Conservation (phyloP, 2,329 filamentous ascomycete genomes). For the Aspergillus amoenus region DNA sequence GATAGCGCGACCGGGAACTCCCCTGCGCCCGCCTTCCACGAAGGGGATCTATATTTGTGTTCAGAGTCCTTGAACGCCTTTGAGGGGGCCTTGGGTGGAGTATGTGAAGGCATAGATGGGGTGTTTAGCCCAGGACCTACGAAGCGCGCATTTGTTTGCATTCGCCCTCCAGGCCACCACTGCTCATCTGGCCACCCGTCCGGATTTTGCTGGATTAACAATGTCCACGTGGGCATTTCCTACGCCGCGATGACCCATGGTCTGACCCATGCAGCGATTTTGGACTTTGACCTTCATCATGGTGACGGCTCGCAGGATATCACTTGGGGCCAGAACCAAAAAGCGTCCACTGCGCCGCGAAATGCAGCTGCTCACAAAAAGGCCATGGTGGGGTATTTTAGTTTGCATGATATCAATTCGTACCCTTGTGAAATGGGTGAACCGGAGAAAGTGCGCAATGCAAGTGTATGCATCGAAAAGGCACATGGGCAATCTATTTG, state of each 20-base stretch:
- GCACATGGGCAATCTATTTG: conserved; percentile 92
- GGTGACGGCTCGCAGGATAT: conserved; percentile 96
- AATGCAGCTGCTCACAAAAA: conserved; percentile 77
- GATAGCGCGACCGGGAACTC: conserved; percentile 39
- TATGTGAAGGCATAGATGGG: conserved; percentile 87
- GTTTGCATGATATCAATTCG: conserved; percentile 96
- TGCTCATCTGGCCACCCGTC: conserved; percentile 87
- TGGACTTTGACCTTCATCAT: conserved; percentile 90
- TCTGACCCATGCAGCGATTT: conserved; percentile 88
- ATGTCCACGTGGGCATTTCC: conserved; percentile 94
- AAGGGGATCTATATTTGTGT: conserved; percentile 89
- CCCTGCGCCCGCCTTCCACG: conserved; percentile 63
- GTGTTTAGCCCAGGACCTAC: conserved; percentile 69
- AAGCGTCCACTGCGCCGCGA: conserved; percentile 62
- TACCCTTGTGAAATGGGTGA: conserved; percentile 97
- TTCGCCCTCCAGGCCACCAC: conserved; percentile 92
- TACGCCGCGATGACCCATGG: conserved; percentile 81
- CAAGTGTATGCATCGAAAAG: conserved; percentile 90
- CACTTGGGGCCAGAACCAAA: conserved; percentile 83
- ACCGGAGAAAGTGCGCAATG: conserved; percentile 86
- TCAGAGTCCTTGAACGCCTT: conserved; percentile 82
- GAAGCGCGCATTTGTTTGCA: conserved; percentile 82
- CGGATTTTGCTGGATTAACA: conserved; percentile 98
- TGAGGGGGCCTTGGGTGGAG: conserved; percentile 86
- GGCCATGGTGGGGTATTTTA: conserved; percentile 91